Evolutionary conservation across 768 basidiomycete genomes (phyloP), one percentile per base, ranked within the genome.

Genomic region (Auricularia auricula-judae): DNA sequence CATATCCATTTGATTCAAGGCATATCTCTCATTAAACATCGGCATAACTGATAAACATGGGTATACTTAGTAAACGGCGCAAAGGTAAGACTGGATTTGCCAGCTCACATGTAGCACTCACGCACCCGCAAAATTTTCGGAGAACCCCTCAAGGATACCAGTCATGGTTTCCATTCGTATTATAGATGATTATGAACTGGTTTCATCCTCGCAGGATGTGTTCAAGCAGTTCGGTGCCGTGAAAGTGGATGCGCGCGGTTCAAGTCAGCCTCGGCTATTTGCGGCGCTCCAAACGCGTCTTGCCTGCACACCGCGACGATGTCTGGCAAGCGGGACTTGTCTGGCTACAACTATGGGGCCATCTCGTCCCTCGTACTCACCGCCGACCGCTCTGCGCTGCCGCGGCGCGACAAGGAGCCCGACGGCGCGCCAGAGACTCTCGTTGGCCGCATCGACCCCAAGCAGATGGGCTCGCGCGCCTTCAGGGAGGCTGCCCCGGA

Each of bases 351-450:
- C 80, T 98, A 98, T 82, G 86, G 89, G 58, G 91, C 91, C 63
- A 95, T 98, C 72, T 93, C 93, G 35, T 94, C 92, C 23, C 83
- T 98, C 54, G 96, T 98, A 56, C 81, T 98, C 71, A 94, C 91
- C n/a, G 92, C 96, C 12, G 89, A 92, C 77, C 81, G 87, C 63
- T 88, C 89, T 62, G 83, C 81, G 1, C 77, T 93, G 62, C 91
- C 91, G 21, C 83, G 93, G 59, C 82, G 94, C 67, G 92, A 95
- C 81, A 91, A 91, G 77, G 96, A 99, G 74, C 95, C 95, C 5
- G 94, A 97, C 79, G 96, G 97, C 67, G 92, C 93, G 7, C 91
- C 95, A 10, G 95, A 95, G 16, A 88, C 94, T 2, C 86, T 98
- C 39, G 88, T 86, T 56, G 97, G 97, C 16, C 84, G 89, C 34